These are phyloP conservation scores for Plasmodium gonderi DNA, from an alignment of 169 alveolate genomes.

Conservation along the genomic window DNA sequence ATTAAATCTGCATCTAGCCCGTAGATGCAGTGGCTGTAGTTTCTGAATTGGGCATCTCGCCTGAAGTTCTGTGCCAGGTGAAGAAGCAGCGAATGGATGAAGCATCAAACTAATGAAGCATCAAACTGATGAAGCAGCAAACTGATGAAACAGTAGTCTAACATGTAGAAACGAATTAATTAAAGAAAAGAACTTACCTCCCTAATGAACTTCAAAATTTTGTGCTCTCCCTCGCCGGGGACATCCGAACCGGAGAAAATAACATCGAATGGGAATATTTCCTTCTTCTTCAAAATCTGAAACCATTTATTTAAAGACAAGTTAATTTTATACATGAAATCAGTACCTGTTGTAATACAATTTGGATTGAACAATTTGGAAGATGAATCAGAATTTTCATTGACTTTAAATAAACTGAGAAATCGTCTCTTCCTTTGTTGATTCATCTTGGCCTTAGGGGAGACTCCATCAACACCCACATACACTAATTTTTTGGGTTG, in stretches of 20 bases:
- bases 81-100: neutral
- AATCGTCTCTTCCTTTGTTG: conserved; percentile 95
- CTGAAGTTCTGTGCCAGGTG: conserved; percentile 46
- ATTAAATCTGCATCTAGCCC: conserved; percentile 98
- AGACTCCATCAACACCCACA: conserved; percentile 97
- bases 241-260: conserved; percentile 93
- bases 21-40: conserved; percentile 93
- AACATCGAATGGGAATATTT: conserved; percentile 90
- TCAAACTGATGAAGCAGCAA: neutral
- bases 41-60: conserved; percentile 26
- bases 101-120: neutral
- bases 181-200: conserved; percentile 32
- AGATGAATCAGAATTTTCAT: conserved; percentile 57
- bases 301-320: conserved; percentile 77
- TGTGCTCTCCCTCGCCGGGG: conserved; percentile 99
- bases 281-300: conserved; percentile 80
- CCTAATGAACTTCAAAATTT: conserved; percentile 93
- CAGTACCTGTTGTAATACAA: conserved; percentile 97
- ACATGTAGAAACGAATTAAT: neutral
- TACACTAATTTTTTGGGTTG: conserved; percentile 92
- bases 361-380: conserved; percentile 86
- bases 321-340: conserved; percentile 90
- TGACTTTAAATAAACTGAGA: conserved; percentile 90
- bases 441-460: conserved; percentile 98
- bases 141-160: neutral